Conservation (phyloP, 164 flowering plant genomes). For the Protea cynaroides region DNA sequence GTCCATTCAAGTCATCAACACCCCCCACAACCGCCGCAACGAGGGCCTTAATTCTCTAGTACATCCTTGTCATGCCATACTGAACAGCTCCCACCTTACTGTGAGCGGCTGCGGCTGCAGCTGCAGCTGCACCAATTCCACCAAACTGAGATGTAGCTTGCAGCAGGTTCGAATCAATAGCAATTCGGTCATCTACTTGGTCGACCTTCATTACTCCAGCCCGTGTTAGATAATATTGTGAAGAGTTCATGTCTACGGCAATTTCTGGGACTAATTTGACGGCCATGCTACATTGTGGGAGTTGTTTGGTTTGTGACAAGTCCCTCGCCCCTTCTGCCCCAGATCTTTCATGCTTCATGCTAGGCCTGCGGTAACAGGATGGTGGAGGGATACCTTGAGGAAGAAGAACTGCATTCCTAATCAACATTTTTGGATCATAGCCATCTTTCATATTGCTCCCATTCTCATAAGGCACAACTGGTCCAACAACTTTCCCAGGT, state of each 20-base stretch:
- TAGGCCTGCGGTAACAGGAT: constrained; percentile 33
- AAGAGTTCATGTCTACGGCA: constrained; percentile 54
- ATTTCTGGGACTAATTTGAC: constrained; percentile 56
- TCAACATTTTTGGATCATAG: constrained; percentile 46
- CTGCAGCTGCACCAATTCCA: constrained; percentile 34
- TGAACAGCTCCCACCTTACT: constrained; percentile 67
- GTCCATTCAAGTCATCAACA: no score
- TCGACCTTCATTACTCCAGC: constrained; percentile 32
- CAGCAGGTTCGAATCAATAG: constrained; percentile 47
- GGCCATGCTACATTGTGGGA: constrained; percentile 35
- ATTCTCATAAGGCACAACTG: constrained; percentile 47
- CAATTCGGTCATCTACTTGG: constrained; percentile 29
- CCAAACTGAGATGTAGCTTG: constrained; percentile 55
- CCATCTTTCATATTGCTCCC: constrained; percentile 34
- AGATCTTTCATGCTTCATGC: constrained; percentile 33
- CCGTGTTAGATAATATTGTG: constrained; percentile 47
- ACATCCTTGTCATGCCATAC: constrained; percentile 67
- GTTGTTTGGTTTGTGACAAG: constrained; percentile 31
- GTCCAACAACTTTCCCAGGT: constrained; percentile 62
- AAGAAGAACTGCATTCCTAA: constrained; percentile 41
- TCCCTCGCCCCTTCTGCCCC: constrained; percentile 26
- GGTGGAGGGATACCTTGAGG: constrained; percentile 35
- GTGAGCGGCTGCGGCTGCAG: constrained; percentile 42
- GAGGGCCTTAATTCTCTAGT: constrained; percentile 19
- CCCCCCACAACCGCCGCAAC: no score